Percentiles rank a stretch among this genome's conserved stretches.
phyloP scores from a whole-genome alignment of 176 grass and related monocot genomes.

The Phoenix dactylifera region DNA sequence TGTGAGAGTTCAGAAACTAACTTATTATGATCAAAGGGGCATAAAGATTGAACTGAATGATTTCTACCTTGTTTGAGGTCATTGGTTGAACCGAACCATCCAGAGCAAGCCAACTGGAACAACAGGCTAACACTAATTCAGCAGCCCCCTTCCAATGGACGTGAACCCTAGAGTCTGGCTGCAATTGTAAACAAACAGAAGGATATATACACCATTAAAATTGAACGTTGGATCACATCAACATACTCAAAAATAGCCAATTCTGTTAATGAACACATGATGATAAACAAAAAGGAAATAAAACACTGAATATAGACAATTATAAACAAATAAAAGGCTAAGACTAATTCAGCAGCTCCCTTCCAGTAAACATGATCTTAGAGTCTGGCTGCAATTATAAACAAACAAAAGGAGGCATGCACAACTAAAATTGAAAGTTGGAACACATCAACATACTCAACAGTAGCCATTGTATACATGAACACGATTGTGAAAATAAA shows the following conservation, averaged over 20 bases:
- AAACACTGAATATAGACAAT: too few relatives aligned
- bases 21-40: background rate
- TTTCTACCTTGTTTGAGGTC: conserved; percentile 43
- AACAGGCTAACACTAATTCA: conserved; percentile 73
- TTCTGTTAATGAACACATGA: too few relatives aligned
- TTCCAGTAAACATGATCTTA: conserved; percentile 83
- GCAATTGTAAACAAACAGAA: conserved; percentile 16
- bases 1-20: conserved; percentile 1
- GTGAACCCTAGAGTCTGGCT: conserved; percentile 59
- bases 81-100: conserved; percentile 48
- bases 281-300: too few relatives aligned
- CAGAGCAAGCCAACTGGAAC: conserved; percentile 49
- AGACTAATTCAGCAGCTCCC: conserved; percentile 87
- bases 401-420: background rate
- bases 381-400: conserved; percentile 45
- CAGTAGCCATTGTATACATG: too few relatives aligned
- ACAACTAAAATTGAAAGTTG: too few relatives aligned
- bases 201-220: too few relatives aligned
- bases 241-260: too few relatives aligned
- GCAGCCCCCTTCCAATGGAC: conserved; percentile 97
- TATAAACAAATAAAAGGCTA: conserved; percentile 36
- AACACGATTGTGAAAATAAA: too few relatives aligned
- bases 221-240: too few relatives aligned
- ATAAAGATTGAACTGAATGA: conserved; percentile 3
- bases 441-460: too few relatives aligned